phyloP scores from a whole-genome alignment of 805 yeast genomes.

The Brettanomyces nanus region DNA sequence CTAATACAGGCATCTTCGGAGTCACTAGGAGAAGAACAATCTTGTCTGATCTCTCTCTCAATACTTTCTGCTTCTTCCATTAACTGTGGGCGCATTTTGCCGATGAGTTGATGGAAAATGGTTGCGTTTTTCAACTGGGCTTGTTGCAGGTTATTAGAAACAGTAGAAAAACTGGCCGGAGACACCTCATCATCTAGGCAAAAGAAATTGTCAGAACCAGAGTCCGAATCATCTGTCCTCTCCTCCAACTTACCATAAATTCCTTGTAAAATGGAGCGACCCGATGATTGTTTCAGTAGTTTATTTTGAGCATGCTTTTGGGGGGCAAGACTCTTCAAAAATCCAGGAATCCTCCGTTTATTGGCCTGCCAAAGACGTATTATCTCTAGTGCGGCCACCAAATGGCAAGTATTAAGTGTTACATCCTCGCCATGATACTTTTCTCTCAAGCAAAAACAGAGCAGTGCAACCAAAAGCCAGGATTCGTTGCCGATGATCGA shows the following conservation, averaged over 20 bases:
- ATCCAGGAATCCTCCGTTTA: slow-evolving; percentile 4
- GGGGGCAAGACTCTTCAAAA: neutral
- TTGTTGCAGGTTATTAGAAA: neutral
- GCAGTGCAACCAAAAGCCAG: slow-evolving; percentile 34
- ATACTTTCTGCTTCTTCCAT: neutral
- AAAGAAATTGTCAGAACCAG: neutral
- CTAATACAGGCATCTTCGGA: neutral
- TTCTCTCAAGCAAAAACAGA: slow-evolving; percentile 31
- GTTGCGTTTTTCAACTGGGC: neutral
- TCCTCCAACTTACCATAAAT: neutral
- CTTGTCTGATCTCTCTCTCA: neutral
- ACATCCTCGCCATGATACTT: slow-evolving; percentile 24
- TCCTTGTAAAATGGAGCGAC: neutral
- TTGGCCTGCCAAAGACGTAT: slow-evolving; percentile 22
- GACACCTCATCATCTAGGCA: neutral
- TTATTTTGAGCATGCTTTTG: neutral
- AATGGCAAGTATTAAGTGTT: slow-evolving; percentile 24
- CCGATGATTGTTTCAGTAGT: neutral
- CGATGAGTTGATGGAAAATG: neutral
- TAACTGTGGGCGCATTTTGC: slow-evolving; percentile 2
- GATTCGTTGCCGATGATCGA: slow-evolving; percentile 25
- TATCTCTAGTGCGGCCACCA: slow-evolving; percentile 29
- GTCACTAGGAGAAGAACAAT: neutral
- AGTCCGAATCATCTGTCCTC: no score
- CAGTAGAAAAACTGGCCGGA: no score